A percentile compares a stretch with the other conserved stretches of the same genome.
Conservation (phyloP, 1,139 yeast species). For the Suhomyces kunorum region DNA sequence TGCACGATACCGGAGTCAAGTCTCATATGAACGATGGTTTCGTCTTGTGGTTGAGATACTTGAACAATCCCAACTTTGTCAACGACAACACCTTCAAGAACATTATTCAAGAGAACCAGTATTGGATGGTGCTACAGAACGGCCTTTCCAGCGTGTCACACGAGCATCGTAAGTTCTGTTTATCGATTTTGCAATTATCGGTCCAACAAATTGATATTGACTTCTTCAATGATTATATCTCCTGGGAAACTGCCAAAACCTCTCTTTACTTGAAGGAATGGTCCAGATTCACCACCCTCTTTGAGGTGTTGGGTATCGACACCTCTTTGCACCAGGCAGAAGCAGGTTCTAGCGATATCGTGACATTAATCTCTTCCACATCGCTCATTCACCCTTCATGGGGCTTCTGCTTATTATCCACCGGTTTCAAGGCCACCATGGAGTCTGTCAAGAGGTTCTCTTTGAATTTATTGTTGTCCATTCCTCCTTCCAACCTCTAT, state of each 20-base stretch:
- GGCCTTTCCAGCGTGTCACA: conserved; percentile 61
- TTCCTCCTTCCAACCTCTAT: conserved; percentile 51
- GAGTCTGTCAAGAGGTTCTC: conserved; percentile 76
- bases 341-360: conserved; percentile 70
- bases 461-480: conserved; percentile 54
- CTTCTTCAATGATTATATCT: conserved; percentile 44
- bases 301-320: conserved; percentile 81
- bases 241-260: conserved; percentile 43
- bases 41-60: conserved; percentile 57
- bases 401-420: conserved; percentile 70
- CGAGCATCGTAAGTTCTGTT: conserved; percentile 71
- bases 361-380: conserved; percentile 52
- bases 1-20: conserved; percentile 31
- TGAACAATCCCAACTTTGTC: conserved; percentile 28
- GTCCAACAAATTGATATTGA: conserved; percentile 46
- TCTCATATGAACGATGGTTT: conserved; percentile 46
- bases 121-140: conserved; percentile 61
- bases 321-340: conserved; percentile 85
- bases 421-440: conserved; percentile 77
- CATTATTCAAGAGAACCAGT: conserved; percentile 35
- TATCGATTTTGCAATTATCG: conserved; percentile 66
- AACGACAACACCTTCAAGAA: conserved; percentile 30
- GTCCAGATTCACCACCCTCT: conserved; percentile 71
- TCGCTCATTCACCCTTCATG: conserved; percentile 65
- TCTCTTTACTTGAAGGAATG: conserved; percentile 53